These are phyloP conservation scores for Talaromyces verruculosus DNA, from an alignment of 2,329 filamentous ascomycete genomes.

Conservation along the genomic window DNA sequence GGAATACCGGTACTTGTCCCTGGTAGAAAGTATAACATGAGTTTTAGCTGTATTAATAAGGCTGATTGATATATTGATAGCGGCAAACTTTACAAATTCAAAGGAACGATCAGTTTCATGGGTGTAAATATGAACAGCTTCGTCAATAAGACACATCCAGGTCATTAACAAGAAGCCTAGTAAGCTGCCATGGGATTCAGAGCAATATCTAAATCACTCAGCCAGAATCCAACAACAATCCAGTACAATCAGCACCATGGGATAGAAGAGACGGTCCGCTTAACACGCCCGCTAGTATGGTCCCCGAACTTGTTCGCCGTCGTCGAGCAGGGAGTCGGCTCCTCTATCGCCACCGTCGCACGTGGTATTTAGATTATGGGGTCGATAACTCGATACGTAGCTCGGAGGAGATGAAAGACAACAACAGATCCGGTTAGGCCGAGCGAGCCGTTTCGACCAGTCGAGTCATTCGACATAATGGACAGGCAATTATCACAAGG, in stretches of 20 bases:
- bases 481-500: no score
- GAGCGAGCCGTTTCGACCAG: not conserved
- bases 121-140: not conserved
- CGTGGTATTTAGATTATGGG: constrained; percentile 3
- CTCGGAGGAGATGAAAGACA: not conserved
- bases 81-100: no score
- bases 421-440: not conserved
- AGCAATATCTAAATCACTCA: not conserved
- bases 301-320: not conserved
- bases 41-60: not conserved
- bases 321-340: not conserved
- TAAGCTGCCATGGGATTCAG: not conserved
- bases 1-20: not conserved
- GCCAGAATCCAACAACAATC: not conserved
- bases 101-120: not conserved
- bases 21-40: not conserved
- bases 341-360: not conserved
- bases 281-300: not conserved
- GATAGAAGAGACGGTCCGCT: not conserved
- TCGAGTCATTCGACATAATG: not conserved
- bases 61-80: not conserved
- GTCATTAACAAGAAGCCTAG: not conserved
- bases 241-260: not conserved
- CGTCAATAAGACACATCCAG: not conserved
- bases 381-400: not conserved